Evolutionary conservation across 108 stramenopile genomes (phyloP).

Genomic region (Discostella stelligeroides): DNA sequence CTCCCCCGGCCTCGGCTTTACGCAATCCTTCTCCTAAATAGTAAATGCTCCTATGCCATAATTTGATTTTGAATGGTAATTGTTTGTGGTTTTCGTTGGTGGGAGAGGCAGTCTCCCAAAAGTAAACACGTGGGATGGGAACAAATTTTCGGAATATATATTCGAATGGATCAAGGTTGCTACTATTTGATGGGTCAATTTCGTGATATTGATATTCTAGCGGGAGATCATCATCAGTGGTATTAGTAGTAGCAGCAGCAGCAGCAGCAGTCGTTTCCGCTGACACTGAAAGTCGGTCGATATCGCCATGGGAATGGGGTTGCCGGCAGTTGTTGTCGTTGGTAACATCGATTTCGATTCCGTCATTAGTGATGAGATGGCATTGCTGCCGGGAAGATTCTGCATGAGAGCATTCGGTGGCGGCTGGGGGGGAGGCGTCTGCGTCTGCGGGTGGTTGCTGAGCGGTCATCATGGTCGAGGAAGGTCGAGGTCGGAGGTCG

Average conservation of each 20-base stretch:
- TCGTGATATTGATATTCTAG: slow-evolving; percentile 46
- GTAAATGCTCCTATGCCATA: slow-evolving; percentile 58
- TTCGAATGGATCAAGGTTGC: slow-evolving; percentile 65
- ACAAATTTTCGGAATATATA: slow-evolving; percentile 58
- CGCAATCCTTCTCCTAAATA: slow-evolving; percentile 28
- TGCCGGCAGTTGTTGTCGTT: not conserved
- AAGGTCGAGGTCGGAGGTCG: no score
- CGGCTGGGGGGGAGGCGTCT: not conserved
- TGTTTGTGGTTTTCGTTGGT: slow-evolving; percentile 39
- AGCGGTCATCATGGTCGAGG: not conserved
- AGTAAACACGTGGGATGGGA: slow-evolving; percentile 64
- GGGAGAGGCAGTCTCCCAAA: slow-evolving; percentile 52
- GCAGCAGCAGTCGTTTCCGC: no score
- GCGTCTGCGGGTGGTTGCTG: not conserved
- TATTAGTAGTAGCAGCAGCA: not conserved
- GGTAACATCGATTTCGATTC: not conserved
- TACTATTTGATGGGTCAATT: slow-evolving; percentile 52
- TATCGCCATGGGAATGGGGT: no score
- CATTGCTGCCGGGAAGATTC: not conserved
- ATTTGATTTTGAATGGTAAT: slow-evolving; percentile 44
- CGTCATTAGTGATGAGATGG: no score
- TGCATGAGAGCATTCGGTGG: not conserved
- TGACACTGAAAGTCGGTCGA: not conserved
- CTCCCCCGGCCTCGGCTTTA: slow-evolving; percentile 48
- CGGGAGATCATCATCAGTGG: slow-evolving; percentile 19